Evolutionary conservation across 352 stramenopile species (phyloP), one percentile per base, ranked within the genome.

Genomic region (Phytophthora hybrid): DNA sequence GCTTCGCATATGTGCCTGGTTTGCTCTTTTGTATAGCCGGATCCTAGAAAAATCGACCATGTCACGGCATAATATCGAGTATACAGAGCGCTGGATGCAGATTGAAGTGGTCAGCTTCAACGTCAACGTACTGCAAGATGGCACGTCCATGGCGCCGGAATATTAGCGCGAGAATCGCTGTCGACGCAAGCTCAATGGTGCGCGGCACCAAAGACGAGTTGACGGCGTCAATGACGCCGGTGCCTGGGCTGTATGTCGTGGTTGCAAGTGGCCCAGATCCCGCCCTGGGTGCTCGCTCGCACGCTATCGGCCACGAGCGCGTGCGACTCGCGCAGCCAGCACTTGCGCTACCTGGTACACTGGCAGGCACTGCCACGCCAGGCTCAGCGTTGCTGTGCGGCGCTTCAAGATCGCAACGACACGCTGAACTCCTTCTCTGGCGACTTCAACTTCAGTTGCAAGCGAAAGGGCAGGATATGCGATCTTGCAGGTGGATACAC

Each of bases 381-480:
- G 14, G 49, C 31, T n/a, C 49, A 19, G 32, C 37, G 29, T 63
- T 29, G 19, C 39, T 21, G 44, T 18, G 51, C 52, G 56, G 31
- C 66, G 41, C 66, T 73, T 73, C 66, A 73, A 59, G 53, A 69
- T 69, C 52, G 47, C 47, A 31, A 16, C 49, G 9, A 56, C 21
- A 29, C 18, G 23, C 60, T 56, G 60, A 31, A 41, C 32, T 23
- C 44, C 13, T 60, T 65, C 69, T 74, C 60, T 74, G 60, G 8
- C 53, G 6, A 39, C 18, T 58, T 41, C 58, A 63, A 59, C 23
- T 72, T 66, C 34, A 57, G 55, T 8, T 34, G 10, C 1, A 58
- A 57, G 44, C 26, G 57, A 6, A 57, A 51, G 21, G 4, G 2
- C 34, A 26, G 56, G 57, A 9, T 66, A 72, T 72, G 7, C 4